Conservation (phyloP, 2,329 filamentous ascomycete genomes). For the Didymella pomorum region DNA sequence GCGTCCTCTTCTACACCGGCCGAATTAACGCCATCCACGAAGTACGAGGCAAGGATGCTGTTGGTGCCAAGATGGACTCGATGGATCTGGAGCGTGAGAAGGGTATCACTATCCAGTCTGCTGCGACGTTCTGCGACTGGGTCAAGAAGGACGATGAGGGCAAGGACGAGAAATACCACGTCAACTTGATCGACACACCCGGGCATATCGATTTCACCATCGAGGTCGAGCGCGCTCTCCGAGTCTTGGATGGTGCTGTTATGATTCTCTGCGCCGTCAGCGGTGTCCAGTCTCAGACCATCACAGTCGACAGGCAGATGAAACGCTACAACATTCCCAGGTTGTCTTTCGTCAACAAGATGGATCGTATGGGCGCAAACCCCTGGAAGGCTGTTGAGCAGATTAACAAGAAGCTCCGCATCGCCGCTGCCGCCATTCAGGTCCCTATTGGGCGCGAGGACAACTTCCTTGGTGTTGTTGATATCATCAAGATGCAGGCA, state of each 20-base stretch:
- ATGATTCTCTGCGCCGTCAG: conserved; percentile 99
- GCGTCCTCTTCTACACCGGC: conserved; percentile 97
- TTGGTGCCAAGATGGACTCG: conserved; percentile 99
- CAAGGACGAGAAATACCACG: conserved; percentile 89
- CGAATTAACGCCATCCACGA: conserved; percentile 97
- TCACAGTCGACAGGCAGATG: conserved; percentile 98
- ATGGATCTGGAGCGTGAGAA: conserved; percentile 99
- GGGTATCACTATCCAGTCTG: conserved; percentile 98
- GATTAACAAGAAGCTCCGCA: conserved; percentile 95
- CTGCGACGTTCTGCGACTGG: conserved; percentile 98
- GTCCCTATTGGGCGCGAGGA: conserved; percentile 94
- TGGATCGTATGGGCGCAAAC: conserved; percentile 98
- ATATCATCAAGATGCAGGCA: conserved; percentile 89
- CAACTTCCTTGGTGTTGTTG: conserved; percentile 89
- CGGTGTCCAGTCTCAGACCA: conserved; percentile 96
- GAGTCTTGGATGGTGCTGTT: conserved; percentile 94
- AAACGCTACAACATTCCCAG: conserved; percentile 95
- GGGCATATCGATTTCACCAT: conserved; percentile 99
- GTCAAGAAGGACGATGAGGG: conserved; percentile 75
- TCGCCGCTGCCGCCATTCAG: conserved; percentile 91
- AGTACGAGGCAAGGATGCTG: conserved; percentile 90
- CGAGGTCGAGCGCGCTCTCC: conserved; percentile 92
- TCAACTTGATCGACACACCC: conserved; percentile 98
- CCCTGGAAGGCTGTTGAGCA: conserved; percentile 97
- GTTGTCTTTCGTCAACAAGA: conserved; percentile 98